Conservation (phyloP, 2,329 filamentous ascomycete species). For the Amauroascus niger region DNA sequence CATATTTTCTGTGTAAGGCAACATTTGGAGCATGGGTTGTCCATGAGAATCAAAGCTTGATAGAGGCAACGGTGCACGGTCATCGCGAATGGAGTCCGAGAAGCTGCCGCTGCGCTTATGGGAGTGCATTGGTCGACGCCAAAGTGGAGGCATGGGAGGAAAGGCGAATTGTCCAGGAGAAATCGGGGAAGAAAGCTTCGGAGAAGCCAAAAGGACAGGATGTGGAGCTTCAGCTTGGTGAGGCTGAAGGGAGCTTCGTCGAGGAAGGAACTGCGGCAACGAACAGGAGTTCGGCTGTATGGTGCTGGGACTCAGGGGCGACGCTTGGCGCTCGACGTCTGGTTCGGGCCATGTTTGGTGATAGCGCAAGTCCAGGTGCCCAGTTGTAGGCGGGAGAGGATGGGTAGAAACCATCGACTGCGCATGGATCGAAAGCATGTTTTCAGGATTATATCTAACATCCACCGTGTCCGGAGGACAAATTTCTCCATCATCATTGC, state of each 20-base stretch:
- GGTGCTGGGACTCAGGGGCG: not conserved
- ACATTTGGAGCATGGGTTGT: constrained; percentile 45
- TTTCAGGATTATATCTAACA: not conserved
- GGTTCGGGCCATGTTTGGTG: not conserved
- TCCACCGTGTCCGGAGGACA: constrained; percentile 5
- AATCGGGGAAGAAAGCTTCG: constrained; percentile 20
- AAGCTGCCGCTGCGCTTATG: constrained; percentile 82
- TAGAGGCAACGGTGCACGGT: constrained; percentile 46
- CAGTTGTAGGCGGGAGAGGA: not conserved
- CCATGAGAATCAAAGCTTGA: constrained; percentile 36
- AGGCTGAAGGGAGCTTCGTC: constrained; percentile 23
- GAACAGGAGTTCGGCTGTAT: constrained; percentile 50
- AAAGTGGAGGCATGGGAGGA: constrained; percentile 23
- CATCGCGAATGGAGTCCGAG: constrained; percentile 69
- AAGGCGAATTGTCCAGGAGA: constrained; percentile 22
- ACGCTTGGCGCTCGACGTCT: not conserved
- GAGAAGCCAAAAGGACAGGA: constrained; percentile 32
- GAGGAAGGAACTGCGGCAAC: constrained; percentile 40
- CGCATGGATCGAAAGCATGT: not conserved
- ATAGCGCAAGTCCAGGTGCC: not conserved
- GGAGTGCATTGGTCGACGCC: constrained; percentile 41
- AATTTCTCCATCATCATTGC: constrained; percentile 45
- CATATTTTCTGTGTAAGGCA: constrained; percentile 68
- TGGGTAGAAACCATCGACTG: not conserved
- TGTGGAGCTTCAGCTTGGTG: constrained; percentile 32